These are phyloP conservation scores for Grosmannia clavigera DNA, from an alignment of 2,329 filamentous ascomycete species.

Conservation along the genomic window DNA sequence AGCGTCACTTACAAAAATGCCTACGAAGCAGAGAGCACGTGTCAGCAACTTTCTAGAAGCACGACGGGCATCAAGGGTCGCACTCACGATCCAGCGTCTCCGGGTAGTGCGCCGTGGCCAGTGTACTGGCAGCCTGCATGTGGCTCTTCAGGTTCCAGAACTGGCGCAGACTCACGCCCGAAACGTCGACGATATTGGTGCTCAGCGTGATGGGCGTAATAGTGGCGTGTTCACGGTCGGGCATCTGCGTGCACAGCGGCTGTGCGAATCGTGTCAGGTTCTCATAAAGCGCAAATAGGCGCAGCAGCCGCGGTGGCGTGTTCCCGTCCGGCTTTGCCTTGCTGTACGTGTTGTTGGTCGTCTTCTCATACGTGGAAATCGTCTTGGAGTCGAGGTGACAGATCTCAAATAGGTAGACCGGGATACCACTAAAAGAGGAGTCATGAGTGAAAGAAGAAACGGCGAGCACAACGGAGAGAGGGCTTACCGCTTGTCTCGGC, in stretches of 20 bases:
- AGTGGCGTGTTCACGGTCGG: slow-evolving; percentile 56
- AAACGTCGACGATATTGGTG: slow-evolving; percentile 92
- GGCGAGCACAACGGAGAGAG: background rate
- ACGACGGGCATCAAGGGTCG: background rate
- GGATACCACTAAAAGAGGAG: slow-evolving; percentile 55
- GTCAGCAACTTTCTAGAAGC: background rate
- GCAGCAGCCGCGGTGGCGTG: slow-evolving; percentile 62
- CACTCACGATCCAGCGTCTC: slow-evolving; percentile 79
- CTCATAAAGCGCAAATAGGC: slow-evolving; percentile 87
- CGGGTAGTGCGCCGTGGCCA: slow-evolving; percentile 89
- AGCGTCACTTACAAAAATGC: slow-evolving; percentile 7
- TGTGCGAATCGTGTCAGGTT: slow-evolving; percentile 79
- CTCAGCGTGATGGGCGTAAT: slow-evolving; percentile 77
- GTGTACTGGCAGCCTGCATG: slow-evolving; percentile 81
- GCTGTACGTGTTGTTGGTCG: slow-evolving; percentile 42
- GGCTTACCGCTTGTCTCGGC: slow-evolving; percentile 54
- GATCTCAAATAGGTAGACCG: slow-evolving; percentile 85
- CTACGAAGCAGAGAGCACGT: background rate
- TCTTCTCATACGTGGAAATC: slow-evolving; percentile 65
- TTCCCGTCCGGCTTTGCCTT: slow-evolving; percentile 54
- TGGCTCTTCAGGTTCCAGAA: slow-evolving; percentile 92
- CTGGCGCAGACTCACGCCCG: slow-evolving; percentile 74
- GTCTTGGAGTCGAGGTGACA: slow-evolving; percentile 71
- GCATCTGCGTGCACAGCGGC: slow-evolving; percentile 68
- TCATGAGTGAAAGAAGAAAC: background rate